Evolutionary conservation across 73 alveolate genomes (phyloP), one percentile per base, ranked within the genome.

Genomic region (Breviolum minutum): DNA sequence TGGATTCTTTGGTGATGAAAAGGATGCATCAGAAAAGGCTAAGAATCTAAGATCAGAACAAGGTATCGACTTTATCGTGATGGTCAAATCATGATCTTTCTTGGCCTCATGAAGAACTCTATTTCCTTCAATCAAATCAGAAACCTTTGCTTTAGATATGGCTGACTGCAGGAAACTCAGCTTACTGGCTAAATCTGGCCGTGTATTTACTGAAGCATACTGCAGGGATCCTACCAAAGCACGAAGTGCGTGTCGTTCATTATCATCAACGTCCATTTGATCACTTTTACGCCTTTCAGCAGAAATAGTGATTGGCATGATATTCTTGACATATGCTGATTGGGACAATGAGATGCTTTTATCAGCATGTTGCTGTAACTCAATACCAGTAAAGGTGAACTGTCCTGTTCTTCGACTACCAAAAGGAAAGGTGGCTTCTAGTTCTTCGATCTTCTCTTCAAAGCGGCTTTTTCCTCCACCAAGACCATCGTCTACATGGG

Each of bases 371-470:
- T 82, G 92, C n/a, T 30, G 32, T 40, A 82, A 22, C 7, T 82
- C 60, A 82, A 82, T 48, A 22, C 92, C 92, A 10, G 92, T 82
- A 32, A 48, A 82, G 9, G 14, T 82, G 92, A 82, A 82, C 7
- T 82, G 27, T 10, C 64, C 63, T 24, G 20, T 64, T 40, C 32
- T 79, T 8, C 32, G 7, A 27, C 66, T 6, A 8, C 88, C 88
- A 79, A 79, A 79, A 6, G 88, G 88, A 27, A 79, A 79, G n/a
- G 26, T 27, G 64, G 64, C 64, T 11, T 12, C 70, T 5, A 30
- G 64, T 11, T 17, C 20, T 32, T 12, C 73, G 32, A 82, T 30
- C 73, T 82, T 48, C 70, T 12, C 48, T 12, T 82, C 40, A 61
- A 82, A 82, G 32, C 14, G 54, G 30, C 54, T 20, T 48, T 82